These are phyloP conservation scores for Capronia coronata DNA, from an alignment of 2,329 filamentous ascomycete species.

Conservation along the genomic window DNA sequence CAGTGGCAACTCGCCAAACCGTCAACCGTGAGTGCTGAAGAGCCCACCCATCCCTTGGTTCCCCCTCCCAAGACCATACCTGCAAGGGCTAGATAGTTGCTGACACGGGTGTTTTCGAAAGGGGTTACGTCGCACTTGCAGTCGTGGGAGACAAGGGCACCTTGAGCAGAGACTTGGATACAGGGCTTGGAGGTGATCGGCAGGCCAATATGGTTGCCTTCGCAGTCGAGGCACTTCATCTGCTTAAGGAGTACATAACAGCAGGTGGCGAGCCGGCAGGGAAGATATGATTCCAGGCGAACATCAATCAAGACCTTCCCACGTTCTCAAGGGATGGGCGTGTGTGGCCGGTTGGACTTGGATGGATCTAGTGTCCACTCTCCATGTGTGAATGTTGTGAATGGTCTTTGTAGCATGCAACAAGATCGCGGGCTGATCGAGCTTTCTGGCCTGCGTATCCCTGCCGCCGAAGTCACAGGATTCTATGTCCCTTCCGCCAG, in stretches of 20 bases:
- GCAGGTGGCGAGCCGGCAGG: neutral
- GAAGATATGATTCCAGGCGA: conserved; percentile 14
- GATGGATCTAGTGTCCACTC: too few species aligned
- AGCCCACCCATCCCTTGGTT: too few species aligned
- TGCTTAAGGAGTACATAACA: conserved; percentile 52
- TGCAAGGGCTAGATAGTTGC: too few species aligned
- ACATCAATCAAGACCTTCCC: neutral
- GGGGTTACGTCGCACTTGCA: conserved; percentile 59
- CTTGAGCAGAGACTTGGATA: conserved; percentile 51
- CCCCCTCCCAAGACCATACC: too few species aligned
- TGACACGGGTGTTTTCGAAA: too few species aligned
- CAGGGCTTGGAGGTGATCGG: conserved; percentile 48
- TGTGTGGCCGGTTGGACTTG: too few species aligned
- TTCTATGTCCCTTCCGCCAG: too few species aligned
- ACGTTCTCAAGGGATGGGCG: too few species aligned
- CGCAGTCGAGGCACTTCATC: conserved; percentile 51
- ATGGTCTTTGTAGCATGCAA: neutral
- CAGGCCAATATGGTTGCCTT: conserved; percentile 59
- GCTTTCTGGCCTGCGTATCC: too few species aligned
- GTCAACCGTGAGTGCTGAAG: conserved; percentile 50
- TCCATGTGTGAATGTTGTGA: too few species aligned
- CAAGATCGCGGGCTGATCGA: too few species aligned
- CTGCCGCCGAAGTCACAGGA: too few species aligned
- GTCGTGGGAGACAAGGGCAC: conserved; percentile 47
- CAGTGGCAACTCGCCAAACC: conserved; percentile 49